Evolutionary conservation across 441 rosid genomes (phyloP).

Genomic region (California macrophylla): DNA sequence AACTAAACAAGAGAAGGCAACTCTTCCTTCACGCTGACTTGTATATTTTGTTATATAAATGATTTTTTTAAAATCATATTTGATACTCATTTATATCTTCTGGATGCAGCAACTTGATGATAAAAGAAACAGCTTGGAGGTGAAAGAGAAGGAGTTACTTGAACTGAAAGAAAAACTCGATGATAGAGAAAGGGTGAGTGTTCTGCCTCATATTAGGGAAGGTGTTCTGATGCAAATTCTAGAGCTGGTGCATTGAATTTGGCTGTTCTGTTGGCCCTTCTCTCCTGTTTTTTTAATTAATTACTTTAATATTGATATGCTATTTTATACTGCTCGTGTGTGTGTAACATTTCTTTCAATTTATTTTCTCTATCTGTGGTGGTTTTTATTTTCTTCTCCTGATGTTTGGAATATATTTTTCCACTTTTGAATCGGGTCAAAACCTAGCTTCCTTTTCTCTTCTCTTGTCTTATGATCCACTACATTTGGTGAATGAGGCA

Average conservation of each 20-base stretch:
- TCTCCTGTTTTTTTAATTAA: not conserved
- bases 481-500: not conserved
- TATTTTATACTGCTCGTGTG: not conserved
- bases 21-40: slow-evolving; percentile 16
- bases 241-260: not conserved
- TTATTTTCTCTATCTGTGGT: not conserved
- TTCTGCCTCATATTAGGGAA: slow-evolving; percentile 8
- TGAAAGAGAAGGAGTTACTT: slow-evolving; percentile 52
- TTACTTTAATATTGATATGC: not conserved
- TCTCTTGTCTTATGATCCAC: not conserved
- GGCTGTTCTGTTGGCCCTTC: not conserved
- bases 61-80: not conserved
- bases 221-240: not conserved
- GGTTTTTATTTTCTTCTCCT: not conserved
- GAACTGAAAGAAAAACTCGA: slow-evolving; percentile 61
- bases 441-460: not conserved
- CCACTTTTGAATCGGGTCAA: not conserved
- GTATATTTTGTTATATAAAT: slow-evolving; percentile 1
- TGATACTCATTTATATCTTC: slow-evolving; percentile 12
- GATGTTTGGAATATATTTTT: not conserved
- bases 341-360: not conserved
- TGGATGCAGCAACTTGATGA: slow-evolving; percentile 50
- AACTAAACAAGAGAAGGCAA: slow-evolving; percentile 52
- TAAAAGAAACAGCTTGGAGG: slow-evolving; percentile 46
- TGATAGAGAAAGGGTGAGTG: slow-evolving; percentile 66